phyloP scores from a whole-genome alignment of 108 stramenopile species.

The Discostella stelligeroides region DNA sequence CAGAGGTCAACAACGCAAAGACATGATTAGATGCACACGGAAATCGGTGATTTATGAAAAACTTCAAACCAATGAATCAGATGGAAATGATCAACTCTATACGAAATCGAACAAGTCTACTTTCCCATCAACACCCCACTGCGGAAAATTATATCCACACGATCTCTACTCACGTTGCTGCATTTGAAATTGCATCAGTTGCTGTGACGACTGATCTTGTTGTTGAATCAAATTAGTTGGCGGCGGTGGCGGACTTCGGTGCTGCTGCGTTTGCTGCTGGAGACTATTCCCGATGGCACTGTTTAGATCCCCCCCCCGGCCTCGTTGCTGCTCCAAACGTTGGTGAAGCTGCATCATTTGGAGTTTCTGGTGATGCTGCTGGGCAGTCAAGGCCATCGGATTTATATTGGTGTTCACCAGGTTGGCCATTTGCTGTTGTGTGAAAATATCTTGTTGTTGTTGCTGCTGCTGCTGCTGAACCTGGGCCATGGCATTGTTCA shows the following conservation, averaged over 20 bases:
- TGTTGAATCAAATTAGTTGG: background rate
- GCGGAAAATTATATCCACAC: background rate
- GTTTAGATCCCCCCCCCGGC: background rate
- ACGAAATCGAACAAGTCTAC: background rate
- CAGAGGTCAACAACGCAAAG: background rate
- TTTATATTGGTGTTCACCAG: slow-evolving; percentile 2
- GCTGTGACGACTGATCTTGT: background rate
- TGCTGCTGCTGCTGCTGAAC: slow-evolving; percentile 2
- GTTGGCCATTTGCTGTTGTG: background rate
- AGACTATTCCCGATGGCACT: background rate
- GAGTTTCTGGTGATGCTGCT: slow-evolving; percentile 12
- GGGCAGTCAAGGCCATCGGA: slow-evolving; percentile 3
- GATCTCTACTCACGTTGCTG: slow-evolving; percentile 16
- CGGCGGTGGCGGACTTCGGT: background rate
- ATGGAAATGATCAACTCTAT: background rate
- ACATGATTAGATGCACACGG: background rate
- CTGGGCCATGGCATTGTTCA: slow-evolving; percentile 1
- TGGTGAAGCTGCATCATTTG: slow-evolving; percentile 17
- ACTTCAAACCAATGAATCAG: background rate
- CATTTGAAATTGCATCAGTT: slow-evolving; percentile 14
- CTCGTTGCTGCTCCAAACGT: slow-evolving; percentile 1
- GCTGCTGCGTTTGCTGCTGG: slow-evolving; percentile 6
- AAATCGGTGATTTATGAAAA: background rate
- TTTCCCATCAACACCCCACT: background rate
- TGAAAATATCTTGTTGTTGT: background rate